Base-by-base conservation (phyloP, 2,329 filamentous ascomycete genomes). In the Cryphonectria radicalis region DNA sequence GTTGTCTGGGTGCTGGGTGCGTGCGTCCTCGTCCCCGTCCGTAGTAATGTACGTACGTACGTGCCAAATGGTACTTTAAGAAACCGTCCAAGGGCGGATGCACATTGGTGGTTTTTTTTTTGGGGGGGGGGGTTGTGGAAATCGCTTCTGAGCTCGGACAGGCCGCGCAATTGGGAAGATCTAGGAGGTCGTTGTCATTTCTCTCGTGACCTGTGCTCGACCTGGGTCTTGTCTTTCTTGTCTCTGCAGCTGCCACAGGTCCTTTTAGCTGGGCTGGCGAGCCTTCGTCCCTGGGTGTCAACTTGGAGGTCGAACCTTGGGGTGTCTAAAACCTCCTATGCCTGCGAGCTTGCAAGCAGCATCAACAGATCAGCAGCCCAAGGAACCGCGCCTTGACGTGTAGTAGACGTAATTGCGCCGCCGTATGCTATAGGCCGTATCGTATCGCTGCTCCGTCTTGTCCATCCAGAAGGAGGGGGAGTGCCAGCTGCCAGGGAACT, bases 121-220 rank as follows among this genome's bases (percentile, higher is more conserved):
- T 28, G 55, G 55, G 25, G 53, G 13, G 25, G 13, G 55, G 28
- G 55, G n/a, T 28, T 28, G 46, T 50, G 55, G 25, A 28, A 32
- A 32, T 25, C 10, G 19, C 22, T 40, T 35, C 59, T 62, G 32
- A 62, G 59, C 59, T 40, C 35, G 59, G 59, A 62, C 35, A 40
- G 59, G 59, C 59, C 59, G 22, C 59, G 59, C 59, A 62, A 62
- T 62, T 62, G 17, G 59, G 22, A 25, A 62, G 5, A 22, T 62
- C 59, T 62, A 62, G 59, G 59, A 62, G 32, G 22, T n/a, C 3
- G 35, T 62, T 35, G 59, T 40, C 59, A 62, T 62, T 62, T 62
- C 59, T 62, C 59, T 62, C 35, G 35, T 62, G 32, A 40, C 32
- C 59, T 35, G 59, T 40, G 59, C 59, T 40, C 35, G 35, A 62